Percentiles rank a stretch among this genome's conserved stretches.
Evolutionary conservation across 345 rosid species (phyloP).

Genomic region (Orychophragmus violaceus): DNA sequence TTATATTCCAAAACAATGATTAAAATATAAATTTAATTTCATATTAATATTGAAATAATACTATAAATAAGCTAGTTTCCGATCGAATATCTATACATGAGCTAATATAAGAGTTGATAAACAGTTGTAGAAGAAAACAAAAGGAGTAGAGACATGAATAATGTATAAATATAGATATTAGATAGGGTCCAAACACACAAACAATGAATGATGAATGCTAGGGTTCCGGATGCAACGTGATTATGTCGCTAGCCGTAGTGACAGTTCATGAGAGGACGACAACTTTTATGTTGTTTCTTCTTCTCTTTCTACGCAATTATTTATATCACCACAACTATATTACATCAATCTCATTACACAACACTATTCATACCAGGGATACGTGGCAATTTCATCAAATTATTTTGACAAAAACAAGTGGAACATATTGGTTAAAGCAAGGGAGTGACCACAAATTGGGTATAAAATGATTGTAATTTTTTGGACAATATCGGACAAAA

Average conservation of each 20-base stretch:
- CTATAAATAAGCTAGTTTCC: not conserved
- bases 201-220: slow-evolving; percentile 34
- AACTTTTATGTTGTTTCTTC: slow-evolving; percentile 33
- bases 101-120: not conserved
- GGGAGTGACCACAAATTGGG: not conserved
- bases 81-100: not conserved
- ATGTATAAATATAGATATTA: slow-evolving; percentile 6
- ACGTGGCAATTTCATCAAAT: not conserved
- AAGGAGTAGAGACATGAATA: slow-evolving; percentile 23
- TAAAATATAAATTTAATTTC: no score
- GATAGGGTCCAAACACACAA: slow-evolving; percentile 26
- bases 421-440: not conserved
- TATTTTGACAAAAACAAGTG: not conserved
- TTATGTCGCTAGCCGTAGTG: slow-evolving; percentile 38
- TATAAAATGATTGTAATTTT: not conserved
- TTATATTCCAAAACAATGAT: not conserved
- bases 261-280: slow-evolving; percentile 45
- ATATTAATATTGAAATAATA: not conserved
- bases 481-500: not conserved
- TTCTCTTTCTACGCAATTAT: slow-evolving; percentile 16
- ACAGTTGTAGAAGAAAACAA: slow-evolving; percentile 21
- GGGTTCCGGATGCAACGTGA: slow-evolving; percentile 44
- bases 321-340: slow-evolving; percentile 7
- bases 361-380: not conserved
- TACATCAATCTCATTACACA: not conserved